These are phyloP conservation scores for Torrubiella hemipterigena DNA, from an alignment of 2,329 filamentous ascomycete genomes.

Conservation along the genomic window DNA sequence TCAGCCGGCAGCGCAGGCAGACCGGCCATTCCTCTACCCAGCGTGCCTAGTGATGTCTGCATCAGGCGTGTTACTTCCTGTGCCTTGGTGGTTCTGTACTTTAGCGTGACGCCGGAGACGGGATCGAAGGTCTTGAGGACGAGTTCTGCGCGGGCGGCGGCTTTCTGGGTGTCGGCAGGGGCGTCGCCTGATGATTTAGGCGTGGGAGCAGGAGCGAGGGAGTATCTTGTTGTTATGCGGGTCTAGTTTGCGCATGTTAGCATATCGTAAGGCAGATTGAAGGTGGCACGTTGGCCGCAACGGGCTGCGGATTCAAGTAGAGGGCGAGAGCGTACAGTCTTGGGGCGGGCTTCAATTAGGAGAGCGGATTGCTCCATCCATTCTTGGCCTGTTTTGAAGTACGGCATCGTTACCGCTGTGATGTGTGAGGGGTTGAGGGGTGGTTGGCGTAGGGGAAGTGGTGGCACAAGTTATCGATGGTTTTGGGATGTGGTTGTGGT, in stretches of 20 bases:
- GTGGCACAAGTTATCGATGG: too few species aligned
- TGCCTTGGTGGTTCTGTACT: constrained; percentile 85
- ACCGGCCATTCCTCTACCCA: constrained; percentile 59
- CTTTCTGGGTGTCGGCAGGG: constrained; percentile 13
- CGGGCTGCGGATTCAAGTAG: not conserved
- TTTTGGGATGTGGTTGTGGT: not conserved
- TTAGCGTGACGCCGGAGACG: constrained; percentile 65
- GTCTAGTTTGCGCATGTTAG: constrained; percentile 43
- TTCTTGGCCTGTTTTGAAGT: constrained; percentile 73
- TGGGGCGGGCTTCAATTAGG: constrained; percentile 75
- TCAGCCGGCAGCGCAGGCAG: constrained; percentile 30
- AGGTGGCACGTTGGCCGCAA: constrained; percentile 6
- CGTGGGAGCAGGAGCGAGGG: constrained; percentile 29
- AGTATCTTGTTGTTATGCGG: constrained; percentile 86
- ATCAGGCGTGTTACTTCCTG: constrained; percentile 81
- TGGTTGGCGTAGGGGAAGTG: not conserved
- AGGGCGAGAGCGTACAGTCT: constrained; percentile 49
- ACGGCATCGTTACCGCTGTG: constrained; percentile 48
- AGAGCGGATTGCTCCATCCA: constrained; percentile 84
- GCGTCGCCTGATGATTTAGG: constrained; percentile 14
- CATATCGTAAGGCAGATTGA: not conserved
- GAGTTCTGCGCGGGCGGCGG: constrained; percentile 54
- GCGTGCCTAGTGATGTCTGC: constrained; percentile 53
- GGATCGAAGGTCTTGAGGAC: constrained; percentile 87
- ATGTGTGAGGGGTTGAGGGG: too few species aligned